Conservation (phyloP, 345 rosid species). For the Brassica napus region DNA sequence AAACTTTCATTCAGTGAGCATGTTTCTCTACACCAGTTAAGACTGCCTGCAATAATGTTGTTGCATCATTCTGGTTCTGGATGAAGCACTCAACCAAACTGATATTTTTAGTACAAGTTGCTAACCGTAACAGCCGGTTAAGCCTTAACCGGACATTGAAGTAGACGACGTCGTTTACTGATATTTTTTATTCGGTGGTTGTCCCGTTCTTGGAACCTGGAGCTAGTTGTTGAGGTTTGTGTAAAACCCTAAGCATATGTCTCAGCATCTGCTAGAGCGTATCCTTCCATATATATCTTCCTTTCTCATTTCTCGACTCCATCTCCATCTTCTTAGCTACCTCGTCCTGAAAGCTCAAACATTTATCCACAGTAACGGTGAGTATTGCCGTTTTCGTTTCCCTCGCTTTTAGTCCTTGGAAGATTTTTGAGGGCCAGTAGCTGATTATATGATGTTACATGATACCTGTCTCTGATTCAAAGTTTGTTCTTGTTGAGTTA, state of each 20-base stretch:
- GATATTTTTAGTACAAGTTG: not conserved
- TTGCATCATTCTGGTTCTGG: not conserved
- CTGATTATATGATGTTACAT: not conserved
- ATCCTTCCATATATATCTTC: not conserved
- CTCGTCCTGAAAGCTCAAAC: not conserved
- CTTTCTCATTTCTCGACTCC: not conserved
- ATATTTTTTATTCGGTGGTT: not conserved
- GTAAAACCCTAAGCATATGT: conserved; percentile 29
- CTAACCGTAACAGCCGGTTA: conserved; percentile 1
- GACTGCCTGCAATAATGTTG: not conserved
- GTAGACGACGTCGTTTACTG: not conserved
- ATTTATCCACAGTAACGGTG: conserved; percentile 6
- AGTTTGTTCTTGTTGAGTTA: not conserved
- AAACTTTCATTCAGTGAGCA: not conserved
- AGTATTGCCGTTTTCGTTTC: not conserved
- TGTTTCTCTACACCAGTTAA: not conserved
- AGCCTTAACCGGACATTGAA: not conserved
- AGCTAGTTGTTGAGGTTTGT: not conserved
- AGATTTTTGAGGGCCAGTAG: not conserved
- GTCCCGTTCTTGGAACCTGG: conserved; percentile 14
- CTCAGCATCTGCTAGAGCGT: not conserved
- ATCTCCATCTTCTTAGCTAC: not conserved
- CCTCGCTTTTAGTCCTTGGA: not conserved
- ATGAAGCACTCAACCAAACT: not conserved
- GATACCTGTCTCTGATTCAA: not conserved